Conservation (phyloP, 495 filamentous ascomycete species). For the Neurospora terricola region DNA sequence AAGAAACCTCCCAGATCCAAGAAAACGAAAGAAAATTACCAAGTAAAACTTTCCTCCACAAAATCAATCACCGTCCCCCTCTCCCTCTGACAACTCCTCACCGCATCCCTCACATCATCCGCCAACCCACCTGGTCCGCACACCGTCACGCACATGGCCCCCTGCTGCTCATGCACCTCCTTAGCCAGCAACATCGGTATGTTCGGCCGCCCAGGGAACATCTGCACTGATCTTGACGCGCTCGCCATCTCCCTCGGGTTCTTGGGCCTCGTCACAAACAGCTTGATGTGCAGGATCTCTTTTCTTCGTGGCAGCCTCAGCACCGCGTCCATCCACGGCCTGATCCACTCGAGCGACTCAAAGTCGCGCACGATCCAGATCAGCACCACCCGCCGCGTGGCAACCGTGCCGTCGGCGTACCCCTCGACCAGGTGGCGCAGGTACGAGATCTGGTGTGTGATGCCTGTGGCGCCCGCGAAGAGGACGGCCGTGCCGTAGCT, state of each 20-base stretch:
- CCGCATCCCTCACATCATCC: conserved; percentile 72
- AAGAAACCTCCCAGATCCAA: neutral
- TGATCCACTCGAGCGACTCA: conserved; percentile 85
- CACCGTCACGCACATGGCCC: conserved; percentile 83
- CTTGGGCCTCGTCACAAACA: conserved; percentile 79
- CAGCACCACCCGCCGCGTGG: conserved; percentile 69
- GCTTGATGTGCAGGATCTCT: conserved; percentile 69
- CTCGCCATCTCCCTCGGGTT: conserved; percentile 61
- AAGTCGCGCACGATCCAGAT: conserved; percentile 87
- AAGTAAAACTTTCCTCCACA: conserved; percentile 81
- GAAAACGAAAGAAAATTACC: conserved; percentile 39
- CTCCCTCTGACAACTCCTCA: conserved; percentile 51
- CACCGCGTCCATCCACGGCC: conserved; percentile 85
- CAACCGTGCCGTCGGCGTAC: conserved; percentile 61
- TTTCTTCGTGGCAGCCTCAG: conserved; percentile 66
- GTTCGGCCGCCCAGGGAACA: conserved; percentile 81
- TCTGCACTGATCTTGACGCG: conserved; percentile 66
- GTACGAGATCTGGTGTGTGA: conserved; percentile 90
- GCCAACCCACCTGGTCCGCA: conserved; percentile 77
- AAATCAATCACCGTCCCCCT: conserved; percentile 59
- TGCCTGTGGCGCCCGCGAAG: conserved; percentile 86
- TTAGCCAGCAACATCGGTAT: conserved; percentile 63
- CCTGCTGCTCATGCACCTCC: conserved; percentile 67
- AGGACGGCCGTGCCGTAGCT: conserved; percentile 87
- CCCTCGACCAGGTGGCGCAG: conserved; percentile 68